phyloP scores from a whole-genome alignment of 257 asterid genomes.

The Vinca minor region DNA sequence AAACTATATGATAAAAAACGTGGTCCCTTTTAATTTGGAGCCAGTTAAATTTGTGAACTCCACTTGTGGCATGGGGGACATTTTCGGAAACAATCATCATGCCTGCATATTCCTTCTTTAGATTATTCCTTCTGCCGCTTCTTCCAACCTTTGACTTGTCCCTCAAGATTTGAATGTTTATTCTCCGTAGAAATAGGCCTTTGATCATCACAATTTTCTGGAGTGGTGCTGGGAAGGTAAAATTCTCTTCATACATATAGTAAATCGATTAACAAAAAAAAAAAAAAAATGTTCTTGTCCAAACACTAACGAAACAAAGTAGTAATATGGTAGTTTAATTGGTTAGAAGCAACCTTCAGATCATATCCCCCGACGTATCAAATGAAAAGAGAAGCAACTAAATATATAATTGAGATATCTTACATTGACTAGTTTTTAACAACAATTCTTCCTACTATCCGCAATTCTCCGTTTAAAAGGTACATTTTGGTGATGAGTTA shows the following conservation, averaged over 20 bases:
- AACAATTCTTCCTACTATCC: no score
- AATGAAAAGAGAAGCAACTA: no score
- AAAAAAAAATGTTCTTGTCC: no score
- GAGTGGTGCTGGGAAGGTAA: neutral
- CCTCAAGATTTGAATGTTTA: neutral
- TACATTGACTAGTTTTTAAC: no score
- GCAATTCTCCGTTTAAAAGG: no score
- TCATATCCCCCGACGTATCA: no score
- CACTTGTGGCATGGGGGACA: conserved; percentile 6
- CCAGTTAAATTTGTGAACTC: neutral
- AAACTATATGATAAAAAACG: neutral
- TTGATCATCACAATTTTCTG: neutral
- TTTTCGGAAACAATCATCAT: neutral
- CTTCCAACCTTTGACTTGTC: neutral
- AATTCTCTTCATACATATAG: neutral
- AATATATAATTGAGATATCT: no score
- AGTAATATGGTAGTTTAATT: no score
- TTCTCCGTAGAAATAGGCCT: neutral
- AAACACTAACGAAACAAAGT: no score
- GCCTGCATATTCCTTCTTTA: conserved; percentile 6
- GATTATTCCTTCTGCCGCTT: neutral
- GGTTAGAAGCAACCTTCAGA: no score
- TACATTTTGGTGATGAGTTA: no score
- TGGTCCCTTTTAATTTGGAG: conserved; percentile 3
- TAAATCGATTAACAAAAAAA: neutral